Base-by-base conservation (phyloP, 176 grass and related monocot species). In the Eragrostis curvula region DNA sequence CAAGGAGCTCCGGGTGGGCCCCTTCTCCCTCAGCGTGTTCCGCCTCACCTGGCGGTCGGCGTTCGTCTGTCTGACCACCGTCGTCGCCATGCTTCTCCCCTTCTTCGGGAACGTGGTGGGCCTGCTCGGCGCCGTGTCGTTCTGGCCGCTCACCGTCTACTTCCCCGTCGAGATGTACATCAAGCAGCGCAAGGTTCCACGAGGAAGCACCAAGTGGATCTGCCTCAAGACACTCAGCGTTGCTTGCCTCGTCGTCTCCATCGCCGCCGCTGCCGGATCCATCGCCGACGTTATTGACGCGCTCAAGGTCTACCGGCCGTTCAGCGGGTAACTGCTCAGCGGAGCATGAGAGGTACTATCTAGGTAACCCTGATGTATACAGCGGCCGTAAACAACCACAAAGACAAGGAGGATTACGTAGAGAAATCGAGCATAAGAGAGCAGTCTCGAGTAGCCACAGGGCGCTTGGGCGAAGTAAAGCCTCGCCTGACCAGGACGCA, bases 101-200 rank as follows among this genome's bases (percentile, higher is more conserved):
- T 98, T 98, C 87, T 98, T 98, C 82, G 94, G 87, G 18, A 88
- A 93, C 70, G 81, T 98, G 0, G 89, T 93, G 3, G 90, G 92
- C 0, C 85, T 99, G 44, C 90, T 99, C 43, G 96, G 96, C 18
- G 96, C 96, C 23, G 52, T 98, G 53, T 88, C 88, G 1, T 99
- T 99, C 89, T 99, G 96, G 96, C 96, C 96, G 17, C 85, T 96
- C 45, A 96, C 93, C 12, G 93, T 99, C 47, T 96, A 96, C 85
- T 99, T 99, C 72, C 96, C 96, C 9, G 52, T 99, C n/a, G 89
- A 99, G 76, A 99, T 99, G 96, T 93, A 98, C 88, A 87, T 98
- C 63, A 81, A 36, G 68, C 90, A 95, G 66, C 88, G 82, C 30
- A 69, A 17, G 21, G 84, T 98, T 41, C 75, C 85, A 0, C 75